Base-by-base conservation (phyloP, 2,329 filamentous ascomycete genomes). In the Elsinoe arachidis region DNA sequence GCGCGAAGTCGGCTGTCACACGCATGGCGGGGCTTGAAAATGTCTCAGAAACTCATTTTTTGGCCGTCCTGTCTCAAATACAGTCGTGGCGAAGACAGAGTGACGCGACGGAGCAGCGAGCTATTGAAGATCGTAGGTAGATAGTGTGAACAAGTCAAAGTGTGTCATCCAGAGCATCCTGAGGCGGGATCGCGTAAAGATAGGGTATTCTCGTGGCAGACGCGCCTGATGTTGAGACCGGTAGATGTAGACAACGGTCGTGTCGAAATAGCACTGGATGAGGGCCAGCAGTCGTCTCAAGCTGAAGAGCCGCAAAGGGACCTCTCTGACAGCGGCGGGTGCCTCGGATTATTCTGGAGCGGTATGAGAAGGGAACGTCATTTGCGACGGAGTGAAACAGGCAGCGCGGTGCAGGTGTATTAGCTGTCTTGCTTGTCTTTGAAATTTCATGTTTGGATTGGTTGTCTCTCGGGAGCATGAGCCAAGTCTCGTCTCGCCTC, bases 311-410 rank as follows among this genome's bases (percentile, higher is more conserved):
- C 15, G 41, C 52, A 37, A 44, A 44, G 33, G 51, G 26, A 26
- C 10, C 33, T 26, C 23, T 7, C 12, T 35, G 46, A 35, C 46
- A 51, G 46, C 15, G 33, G 12, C 26, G 26, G n/a, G 10, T 46
- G 41, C 19, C 41, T 46, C 41, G 59, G 17, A 54, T 38, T 56
- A 57, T 57, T 34, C 39, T 59, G 54, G 38, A 34, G 15, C 26
- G 47, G 51, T 54, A 39, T 54, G 34, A 35, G 33, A 19, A 34
- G 14, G 17, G 33, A 55, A 55, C 53, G 53, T 55, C 37, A 55
- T 44, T 55, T 55, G 53, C 53, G 53, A 55, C 53, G 44, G n/a
- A 41, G 37, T 55, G 53, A 55, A 30, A 55, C 53, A 54, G 51
- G 34, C 51, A 38, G 3, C 26, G 26, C 7, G 26, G 26, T 30